These are phyloP conservation scores for Desmodesmus armatus DNA, from an alignment of 139 green algal genomes.

Conservation along the genomic window DNA sequence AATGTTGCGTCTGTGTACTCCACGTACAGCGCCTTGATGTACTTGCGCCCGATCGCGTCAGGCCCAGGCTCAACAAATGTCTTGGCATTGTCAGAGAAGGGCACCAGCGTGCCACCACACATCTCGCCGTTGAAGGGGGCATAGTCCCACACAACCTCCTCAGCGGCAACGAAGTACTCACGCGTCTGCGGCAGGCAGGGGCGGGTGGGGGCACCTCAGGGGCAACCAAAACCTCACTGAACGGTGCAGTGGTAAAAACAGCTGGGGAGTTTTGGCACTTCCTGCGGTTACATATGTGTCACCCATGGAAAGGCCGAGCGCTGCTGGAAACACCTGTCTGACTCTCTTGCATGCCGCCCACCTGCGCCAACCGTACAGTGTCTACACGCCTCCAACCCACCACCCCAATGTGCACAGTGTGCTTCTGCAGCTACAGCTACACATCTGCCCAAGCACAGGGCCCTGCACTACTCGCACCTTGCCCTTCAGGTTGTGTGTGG, in stretches of 20 bases:
- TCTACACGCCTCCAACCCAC: too few species aligned
- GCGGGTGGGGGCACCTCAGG: background rate
- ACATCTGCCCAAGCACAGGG: too few species aligned
- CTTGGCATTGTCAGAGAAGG: constrained; percentile 50
- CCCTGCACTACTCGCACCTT: constrained; percentile 36
- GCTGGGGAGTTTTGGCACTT: too few species aligned
- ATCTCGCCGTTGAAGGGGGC: constrained; percentile 52
- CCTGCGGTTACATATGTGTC: too few species aligned
- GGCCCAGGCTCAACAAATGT: constrained; percentile 52
- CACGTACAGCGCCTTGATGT: constrained; percentile 68
- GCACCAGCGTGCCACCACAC: constrained; percentile 53
- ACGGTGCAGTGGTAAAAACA: too few species aligned
- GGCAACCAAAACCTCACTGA: background rate
- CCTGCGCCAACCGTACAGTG: too few species aligned
- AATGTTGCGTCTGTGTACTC: constrained; percentile 85
- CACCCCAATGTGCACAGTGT: too few species aligned
- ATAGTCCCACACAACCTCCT: constrained; percentile 67
- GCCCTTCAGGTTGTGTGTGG: background rate
- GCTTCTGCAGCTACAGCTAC: too few species aligned
- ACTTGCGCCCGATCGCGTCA: constrained; percentile 60
- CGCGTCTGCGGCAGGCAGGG: constrained; percentile 19
- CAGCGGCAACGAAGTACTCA: constrained; percentile 71
- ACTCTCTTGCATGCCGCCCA: too few species aligned
- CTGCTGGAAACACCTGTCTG: too few species aligned
- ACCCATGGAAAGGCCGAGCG: too few species aligned